phyloP scores from a whole-genome alignment of 2,329 filamentous ascomycete species.

The Zymoseptoria tritici region DNA sequence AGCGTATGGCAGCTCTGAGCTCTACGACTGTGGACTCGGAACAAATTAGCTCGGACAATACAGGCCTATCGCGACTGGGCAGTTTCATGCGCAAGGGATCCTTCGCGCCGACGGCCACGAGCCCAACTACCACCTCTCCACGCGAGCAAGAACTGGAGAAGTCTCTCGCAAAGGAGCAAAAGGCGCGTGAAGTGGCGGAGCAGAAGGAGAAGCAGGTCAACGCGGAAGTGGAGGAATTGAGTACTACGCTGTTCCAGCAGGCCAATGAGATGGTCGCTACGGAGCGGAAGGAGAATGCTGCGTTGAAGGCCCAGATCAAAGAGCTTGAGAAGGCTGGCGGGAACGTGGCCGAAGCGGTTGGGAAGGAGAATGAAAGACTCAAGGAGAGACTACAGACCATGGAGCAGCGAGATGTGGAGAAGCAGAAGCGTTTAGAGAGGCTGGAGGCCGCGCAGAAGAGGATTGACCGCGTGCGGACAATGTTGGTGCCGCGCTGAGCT shows the following conservation, averaged over 20 bases:
- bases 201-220: slow-evolving; percentile 58
- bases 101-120: slow-evolving; percentile 28
- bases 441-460: slow-evolving; percentile 63
- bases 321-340: slow-evolving; percentile 62
- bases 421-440: slow-evolving; percentile 59
- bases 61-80: slow-evolving; percentile 35
- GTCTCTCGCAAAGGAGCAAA: slow-evolving; percentile 59
- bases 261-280: slow-evolving; percentile 82
- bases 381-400: slow-evolving; percentile 63
- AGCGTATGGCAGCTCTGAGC: slow-evolving; percentile 15
- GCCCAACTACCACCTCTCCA: slow-evolving; percentile 22
- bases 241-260: slow-evolving; percentile 67
- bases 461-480: slow-evolving; percentile 61
- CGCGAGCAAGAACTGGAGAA: slow-evolving; percentile 47
- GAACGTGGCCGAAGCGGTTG: slow-evolving; percentile 54
- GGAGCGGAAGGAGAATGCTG: slow-evolving; percentile 63
- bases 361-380: slow-evolving; percentile 57
- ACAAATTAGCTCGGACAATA: neutral
- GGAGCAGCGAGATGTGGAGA: slow-evolving; percentile 63
- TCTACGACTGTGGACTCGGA: slow-evolving; percentile 1
- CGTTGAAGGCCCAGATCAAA: slow-evolving; percentile 62
- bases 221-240: slow-evolving; percentile 71
- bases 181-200: slow-evolving; percentile 61
- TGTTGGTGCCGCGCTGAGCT: slow-evolving; percentile 42
- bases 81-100: slow-evolving; percentile 36